These are phyloP conservation scores for Naganishia antarctica DNA, from an alignment of 768 basidiomycete species.

Conservation along the genomic window DNA sequence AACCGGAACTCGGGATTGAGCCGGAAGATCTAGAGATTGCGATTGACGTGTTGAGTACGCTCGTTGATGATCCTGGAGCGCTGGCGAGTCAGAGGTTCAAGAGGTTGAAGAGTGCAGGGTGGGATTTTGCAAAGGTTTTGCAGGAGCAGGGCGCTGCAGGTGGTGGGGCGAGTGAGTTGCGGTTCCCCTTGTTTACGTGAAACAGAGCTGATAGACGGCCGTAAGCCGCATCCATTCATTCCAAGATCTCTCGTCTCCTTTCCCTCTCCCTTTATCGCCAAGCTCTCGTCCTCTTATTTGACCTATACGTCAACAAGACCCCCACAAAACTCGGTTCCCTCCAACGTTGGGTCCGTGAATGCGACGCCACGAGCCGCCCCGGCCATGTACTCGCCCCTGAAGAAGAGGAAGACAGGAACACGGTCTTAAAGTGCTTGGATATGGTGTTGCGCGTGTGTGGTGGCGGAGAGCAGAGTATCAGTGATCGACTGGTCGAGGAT, in stretches of 20 bases:
- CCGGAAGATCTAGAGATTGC: slow-evolving; percentile 41
- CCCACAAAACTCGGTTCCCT: slow-evolving; percentile 57
- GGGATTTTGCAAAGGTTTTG: slow-evolving; percentile 40
- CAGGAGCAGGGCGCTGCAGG: slow-evolving; percentile 31
- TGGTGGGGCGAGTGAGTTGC: slow-evolving; percentile 1
- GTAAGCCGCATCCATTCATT: slow-evolving; percentile 30
- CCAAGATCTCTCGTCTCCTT: slow-evolving; percentile 33
- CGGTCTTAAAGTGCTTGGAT: slow-evolving; percentile 54
- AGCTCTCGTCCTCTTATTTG: slow-evolving; percentile 57
- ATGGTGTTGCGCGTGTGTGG: slow-evolving; percentile 54
- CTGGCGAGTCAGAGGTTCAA: slow-evolving; percentile 36
- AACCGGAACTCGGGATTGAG: slow-evolving; percentile 29
- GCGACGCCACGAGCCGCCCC: slow-evolving; percentile 53
- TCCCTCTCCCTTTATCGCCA: slow-evolving; percentile 53
- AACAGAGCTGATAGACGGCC: neutral
- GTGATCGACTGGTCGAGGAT: slow-evolving; percentile 16
- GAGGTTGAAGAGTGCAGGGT: slow-evolving; percentile 40
- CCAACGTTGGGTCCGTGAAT: slow-evolving; percentile 60
- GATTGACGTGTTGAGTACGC: slow-evolving; percentile 33
- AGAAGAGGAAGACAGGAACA: slow-evolving; percentile 47
- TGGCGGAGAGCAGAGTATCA: slow-evolving; percentile 24
- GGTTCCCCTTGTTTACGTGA: neutral
- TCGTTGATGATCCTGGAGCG: slow-evolving; percentile 38
- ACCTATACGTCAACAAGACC: slow-evolving; percentile 55
- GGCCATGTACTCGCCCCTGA: slow-evolving; percentile 47